phyloP scores from a whole-genome alignment of 2,329 filamentous ascomycete genomes.

The Aspergillus jensenii region DNA sequence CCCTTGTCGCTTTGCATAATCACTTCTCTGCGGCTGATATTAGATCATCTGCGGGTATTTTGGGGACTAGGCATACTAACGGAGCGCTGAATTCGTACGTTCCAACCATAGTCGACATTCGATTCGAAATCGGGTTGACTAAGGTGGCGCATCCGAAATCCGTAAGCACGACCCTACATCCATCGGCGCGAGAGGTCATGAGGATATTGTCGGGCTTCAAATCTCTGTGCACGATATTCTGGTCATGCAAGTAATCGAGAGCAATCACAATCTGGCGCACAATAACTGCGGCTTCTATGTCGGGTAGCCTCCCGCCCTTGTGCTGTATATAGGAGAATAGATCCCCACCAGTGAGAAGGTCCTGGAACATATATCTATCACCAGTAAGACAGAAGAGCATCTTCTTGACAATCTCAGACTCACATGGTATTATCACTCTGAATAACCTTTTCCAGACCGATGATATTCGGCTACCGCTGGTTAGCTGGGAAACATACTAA shows the following conservation, averaged over 20 bases:
- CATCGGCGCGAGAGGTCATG: slow-evolving; percentile 53
- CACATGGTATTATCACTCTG: slow-evolving; percentile 53
- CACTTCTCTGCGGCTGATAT: slow-evolving; percentile 25
- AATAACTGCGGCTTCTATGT: slow-evolving; percentile 55
- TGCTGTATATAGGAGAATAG: slow-evolving; percentile 59
- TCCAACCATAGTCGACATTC: slow-evolving; percentile 57
- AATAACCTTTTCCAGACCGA: slow-evolving; percentile 57
- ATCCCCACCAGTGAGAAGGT: slow-evolving; percentile 60
- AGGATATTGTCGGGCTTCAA: slow-evolving; percentile 65
- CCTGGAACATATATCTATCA: slow-evolving; percentile 59
- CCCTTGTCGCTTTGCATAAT: slow-evolving; percentile 31
- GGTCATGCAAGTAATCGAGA: slow-evolving; percentile 57
- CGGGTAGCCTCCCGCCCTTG: slow-evolving; percentile 47
- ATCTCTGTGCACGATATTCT: slow-evolving; percentile 60
- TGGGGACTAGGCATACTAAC: slow-evolving; percentile 41
- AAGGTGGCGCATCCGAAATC: slow-evolving; percentile 60
- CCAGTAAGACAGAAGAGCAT: slow-evolving; percentile 11
- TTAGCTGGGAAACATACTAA: not conserved
- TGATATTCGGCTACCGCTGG: slow-evolving; percentile 55
- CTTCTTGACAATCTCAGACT: slow-evolving; percentile 15
- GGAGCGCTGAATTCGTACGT: slow-evolving; percentile 60
- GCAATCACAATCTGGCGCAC: slow-evolving; percentile 57
- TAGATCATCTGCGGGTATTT: not conserved
- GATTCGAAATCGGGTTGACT: slow-evolving; percentile 26
- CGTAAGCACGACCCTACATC: slow-evolving; percentile 57